These are phyloP conservation scores for Odonthalia washingtoniensis DNA, from an alignment of 31 red algal genomes.

Conservation along the genomic window DNA sequence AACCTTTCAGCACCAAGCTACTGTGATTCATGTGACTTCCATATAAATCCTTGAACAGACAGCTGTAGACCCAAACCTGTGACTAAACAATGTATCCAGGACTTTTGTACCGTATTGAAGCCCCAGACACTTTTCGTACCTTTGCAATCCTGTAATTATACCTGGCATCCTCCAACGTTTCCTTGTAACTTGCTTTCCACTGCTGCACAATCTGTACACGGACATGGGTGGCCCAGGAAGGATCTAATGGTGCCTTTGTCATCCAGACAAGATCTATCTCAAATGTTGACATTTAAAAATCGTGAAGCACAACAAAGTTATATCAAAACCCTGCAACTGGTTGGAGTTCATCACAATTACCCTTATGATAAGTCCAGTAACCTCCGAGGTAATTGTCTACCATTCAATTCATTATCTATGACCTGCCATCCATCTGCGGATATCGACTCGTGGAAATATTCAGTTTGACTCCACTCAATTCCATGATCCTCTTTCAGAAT, in stretches of 20 bases:
- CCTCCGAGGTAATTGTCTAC: slow-evolving; percentile 7
- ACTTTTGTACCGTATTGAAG: background rate
- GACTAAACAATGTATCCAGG: background rate
- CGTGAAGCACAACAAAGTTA: slow-evolving; percentile 8
- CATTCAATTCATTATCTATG: slow-evolving; percentile 27
- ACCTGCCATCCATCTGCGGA: slow-evolving; percentile 10
- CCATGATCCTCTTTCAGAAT: slow-evolving; percentile 6
- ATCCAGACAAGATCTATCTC: slow-evolving; percentile 3
- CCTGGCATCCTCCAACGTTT: background rate
- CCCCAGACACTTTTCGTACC: background rate
- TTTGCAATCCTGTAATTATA: background rate
- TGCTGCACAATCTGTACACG: background rate
- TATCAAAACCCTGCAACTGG: slow-evolving; percentile 20
- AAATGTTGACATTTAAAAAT: slow-evolving; percentile 11
- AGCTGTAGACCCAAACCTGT: slow-evolving; percentile 8
- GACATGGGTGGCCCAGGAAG: background rate
- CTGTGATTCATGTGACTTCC: background rate
- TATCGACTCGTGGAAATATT: slow-evolving; percentile 20
- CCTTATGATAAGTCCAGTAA: slow-evolving; percentile 30
- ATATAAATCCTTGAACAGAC: background rate
- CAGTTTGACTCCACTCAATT: slow-evolving; percentile 12
- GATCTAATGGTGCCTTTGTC: slow-evolving; percentile 1
- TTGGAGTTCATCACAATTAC: slow-evolving; percentile 2
- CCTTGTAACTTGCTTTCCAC: background rate
- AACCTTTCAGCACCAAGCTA: background rate